These are phyloP conservation scores for Calamus simplicifolius DNA, from an alignment of 176 grass and related monocot species.

Conservation along the genomic window DNA sequence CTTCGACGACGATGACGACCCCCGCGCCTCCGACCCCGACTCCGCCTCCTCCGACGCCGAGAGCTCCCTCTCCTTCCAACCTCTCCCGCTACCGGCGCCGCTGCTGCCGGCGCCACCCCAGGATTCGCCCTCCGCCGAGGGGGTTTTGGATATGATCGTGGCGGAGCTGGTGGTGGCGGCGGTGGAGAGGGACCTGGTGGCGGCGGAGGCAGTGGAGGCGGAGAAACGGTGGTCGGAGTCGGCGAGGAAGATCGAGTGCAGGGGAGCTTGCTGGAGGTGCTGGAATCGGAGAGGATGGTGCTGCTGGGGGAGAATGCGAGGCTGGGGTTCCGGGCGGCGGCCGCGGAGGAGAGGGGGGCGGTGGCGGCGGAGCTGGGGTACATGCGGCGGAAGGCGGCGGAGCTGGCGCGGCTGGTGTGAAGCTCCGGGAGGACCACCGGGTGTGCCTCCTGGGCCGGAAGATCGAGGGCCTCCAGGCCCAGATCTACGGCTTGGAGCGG, in stretches of 20 bases:
- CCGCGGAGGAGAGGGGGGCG: constrained; percentile 46
- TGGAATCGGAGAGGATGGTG: constrained; percentile 85
- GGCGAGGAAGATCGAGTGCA: constrained; percentile 70
- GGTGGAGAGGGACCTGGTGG: constrained; percentile 49
- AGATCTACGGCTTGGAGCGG: constrained; percentile 73
- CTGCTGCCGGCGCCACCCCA: neutral
- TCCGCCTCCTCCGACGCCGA: constrained; percentile 62
- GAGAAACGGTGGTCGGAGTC: constrained; percentile 35
- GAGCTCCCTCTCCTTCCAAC: constrained; percentile 84
- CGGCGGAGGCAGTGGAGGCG: constrained; percentile 29
- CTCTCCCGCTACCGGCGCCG: neutral
- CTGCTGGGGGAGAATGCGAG: constrained; percentile 91
- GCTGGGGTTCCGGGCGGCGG: constrained; percentile 37
- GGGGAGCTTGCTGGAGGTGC: constrained; percentile 83
- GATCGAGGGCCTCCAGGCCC: constrained; percentile 69
- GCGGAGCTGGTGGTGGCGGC: constrained; percentile 53
- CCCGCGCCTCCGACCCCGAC: constrained; percentile 31
- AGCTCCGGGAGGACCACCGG: constrained; percentile 81
- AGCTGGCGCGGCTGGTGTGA: constrained; percentile 58
- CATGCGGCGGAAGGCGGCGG: constrained; percentile 61
- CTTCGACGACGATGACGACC: constrained; percentile 21
- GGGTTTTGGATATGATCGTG: constrained; percentile 25
- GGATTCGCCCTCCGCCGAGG: neutral
- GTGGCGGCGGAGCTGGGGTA: constrained; percentile 52
- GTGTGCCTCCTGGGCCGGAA: constrained; percentile 65